Conservation (phyloP, 139 green algal genomes). For the Chlamydomonas sp. region DNA sequence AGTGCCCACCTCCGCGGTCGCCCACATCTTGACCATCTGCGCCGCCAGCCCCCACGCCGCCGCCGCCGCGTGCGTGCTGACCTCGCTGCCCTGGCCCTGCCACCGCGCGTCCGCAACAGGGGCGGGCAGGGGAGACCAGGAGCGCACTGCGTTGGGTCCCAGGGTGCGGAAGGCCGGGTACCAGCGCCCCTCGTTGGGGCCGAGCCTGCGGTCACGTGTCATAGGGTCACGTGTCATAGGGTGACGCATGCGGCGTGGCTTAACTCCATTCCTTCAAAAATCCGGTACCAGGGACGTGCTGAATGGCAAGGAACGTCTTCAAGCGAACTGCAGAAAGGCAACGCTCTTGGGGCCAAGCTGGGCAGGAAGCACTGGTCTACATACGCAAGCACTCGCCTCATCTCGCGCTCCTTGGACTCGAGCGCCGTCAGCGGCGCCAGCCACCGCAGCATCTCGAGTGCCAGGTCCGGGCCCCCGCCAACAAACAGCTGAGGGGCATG, state of each 20-base stretch:
- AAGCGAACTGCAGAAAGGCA: no score
- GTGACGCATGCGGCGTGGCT: background rate
- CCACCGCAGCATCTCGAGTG: slow-evolving; percentile 18
- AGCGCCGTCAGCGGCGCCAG: slow-evolving; percentile 13
- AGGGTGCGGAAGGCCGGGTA: background rate
- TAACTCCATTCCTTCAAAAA: background rate
- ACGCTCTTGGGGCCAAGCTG: no score
- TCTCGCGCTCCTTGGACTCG: slow-evolving; percentile 5
- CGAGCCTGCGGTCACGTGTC: background rate
- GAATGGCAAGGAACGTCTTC: no score
- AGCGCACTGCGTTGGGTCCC: background rate
- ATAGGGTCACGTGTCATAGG: no score
- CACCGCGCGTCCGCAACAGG: slow-evolving; percentile 30
- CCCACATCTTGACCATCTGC: slow-evolving; percentile 23
- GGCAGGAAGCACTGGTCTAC: background rate
- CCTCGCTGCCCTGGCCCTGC: slow-evolving; percentile 2
- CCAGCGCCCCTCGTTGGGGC: slow-evolving; percentile 1
- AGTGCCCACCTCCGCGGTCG: background rate
- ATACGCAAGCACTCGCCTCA: background rate
- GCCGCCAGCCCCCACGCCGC: slow-evolving; percentile 2
- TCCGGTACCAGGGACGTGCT: no score
- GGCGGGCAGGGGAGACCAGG: background rate
- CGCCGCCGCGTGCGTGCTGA: slow-evolving; percentile 9
- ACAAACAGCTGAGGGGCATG: no score
- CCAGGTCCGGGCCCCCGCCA: background rate